phyloP scores from a whole-genome alignment of 169 alveolate genomes.

The Plasmodium relictum region DNA sequence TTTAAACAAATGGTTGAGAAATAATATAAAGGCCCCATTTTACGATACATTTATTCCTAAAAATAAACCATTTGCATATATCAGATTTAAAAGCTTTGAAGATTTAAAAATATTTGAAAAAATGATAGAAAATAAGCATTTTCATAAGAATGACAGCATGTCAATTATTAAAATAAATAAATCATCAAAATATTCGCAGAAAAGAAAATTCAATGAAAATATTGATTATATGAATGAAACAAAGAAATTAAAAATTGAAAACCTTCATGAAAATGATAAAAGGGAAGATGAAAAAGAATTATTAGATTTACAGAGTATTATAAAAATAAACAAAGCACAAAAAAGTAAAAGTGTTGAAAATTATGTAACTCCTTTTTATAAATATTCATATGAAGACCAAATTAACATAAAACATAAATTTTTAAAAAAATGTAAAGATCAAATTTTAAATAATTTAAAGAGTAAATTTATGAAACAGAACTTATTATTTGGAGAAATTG shows the following conservation, averaged over 20 bases:
- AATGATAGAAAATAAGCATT: slow-evolving; percentile 72
- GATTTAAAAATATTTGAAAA: slow-evolving; percentile 68
- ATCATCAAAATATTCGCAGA: slow-evolving; percentile 9
- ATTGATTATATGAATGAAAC: background rate
- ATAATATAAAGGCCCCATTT: slow-evolving; percentile 60
- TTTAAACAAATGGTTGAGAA: slow-evolving; percentile 70
- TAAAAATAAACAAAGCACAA: slow-evolving; percentile 45
- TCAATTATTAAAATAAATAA: slow-evolving; percentile 68
- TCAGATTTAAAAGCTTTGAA: slow-evolving; percentile 29
- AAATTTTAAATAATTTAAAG: slow-evolving; percentile 52
- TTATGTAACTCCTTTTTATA: slow-evolving; percentile 75
- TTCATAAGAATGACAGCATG: slow-evolving; percentile 48
- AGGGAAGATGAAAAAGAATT: slow-evolving; percentile 2
- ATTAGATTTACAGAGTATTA: slow-evolving; percentile 64
- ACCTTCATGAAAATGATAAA: background rate
- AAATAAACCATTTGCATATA: slow-evolving; percentile 68
- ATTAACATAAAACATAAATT: slow-evolving; percentile 60
- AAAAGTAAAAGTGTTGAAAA: slow-evolving; percentile 64
- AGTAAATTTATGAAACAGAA: slow-evolving; percentile 60
- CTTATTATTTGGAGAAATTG: slow-evolving; percentile 41
- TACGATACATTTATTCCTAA: slow-evolving; percentile 65
- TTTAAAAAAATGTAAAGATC: slow-evolving; percentile 71
- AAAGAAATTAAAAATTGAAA: background rate
- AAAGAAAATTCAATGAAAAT: slow-evolving; percentile 30
- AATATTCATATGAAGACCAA: slow-evolving; percentile 64